These are phyloP conservation scores for Scortechinia acanthostroma DNA, from an alignment of 2,329 filamentous ascomycete species.

Conservation along the genomic window DNA sequence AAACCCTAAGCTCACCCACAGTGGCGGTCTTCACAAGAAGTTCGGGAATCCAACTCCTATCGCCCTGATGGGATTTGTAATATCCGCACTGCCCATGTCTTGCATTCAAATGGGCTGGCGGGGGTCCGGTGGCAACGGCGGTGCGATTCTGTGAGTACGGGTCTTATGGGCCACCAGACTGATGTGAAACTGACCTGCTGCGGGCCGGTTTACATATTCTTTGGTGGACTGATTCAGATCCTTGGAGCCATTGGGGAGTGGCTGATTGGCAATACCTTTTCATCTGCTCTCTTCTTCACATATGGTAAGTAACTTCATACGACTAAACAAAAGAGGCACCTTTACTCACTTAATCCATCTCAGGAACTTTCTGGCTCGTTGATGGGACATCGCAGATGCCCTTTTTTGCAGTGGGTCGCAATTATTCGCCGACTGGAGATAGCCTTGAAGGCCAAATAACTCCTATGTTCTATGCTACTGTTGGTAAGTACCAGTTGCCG, in stretches of 20 bases:
- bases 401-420: not conserved
- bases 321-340: too few species aligned
- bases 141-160: not conserved
- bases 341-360: too few species aligned
- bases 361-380: not conserved
- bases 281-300: not conserved
- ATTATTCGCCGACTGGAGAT: not conserved
- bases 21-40: not conserved
- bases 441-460: not conserved
- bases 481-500: too few species aligned
- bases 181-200: too few species aligned
- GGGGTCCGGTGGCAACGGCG: not conserved
- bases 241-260: not conserved
- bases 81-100: not conserved
- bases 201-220: not conserved
- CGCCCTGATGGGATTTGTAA: not conserved
- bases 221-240: not conserved
- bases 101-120: not conserved
- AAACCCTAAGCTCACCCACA: not conserved
- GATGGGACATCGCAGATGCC: not conserved
- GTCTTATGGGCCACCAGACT: too few species aligned
- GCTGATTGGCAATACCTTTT: not conserved
- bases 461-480: not conserved
- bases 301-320: not conserved
- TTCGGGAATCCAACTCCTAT: slow-evolving; percentile 1